These are phyloP conservation scores for Wickerhamiella shivajii DNA, from an alignment of 805 yeast genomes.

Conservation along the genomic window DNA sequence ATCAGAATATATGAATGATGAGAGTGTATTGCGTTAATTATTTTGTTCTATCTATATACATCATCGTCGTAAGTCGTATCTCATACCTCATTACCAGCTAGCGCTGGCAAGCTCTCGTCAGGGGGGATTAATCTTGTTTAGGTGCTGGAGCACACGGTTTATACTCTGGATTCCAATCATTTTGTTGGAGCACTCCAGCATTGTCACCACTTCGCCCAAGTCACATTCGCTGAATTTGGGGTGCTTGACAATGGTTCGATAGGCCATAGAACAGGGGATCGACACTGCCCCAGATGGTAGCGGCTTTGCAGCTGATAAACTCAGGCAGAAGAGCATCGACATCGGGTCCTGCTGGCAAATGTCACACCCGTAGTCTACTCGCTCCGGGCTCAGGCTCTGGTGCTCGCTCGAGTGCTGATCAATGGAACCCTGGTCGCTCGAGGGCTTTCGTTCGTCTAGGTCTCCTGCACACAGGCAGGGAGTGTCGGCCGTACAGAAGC, in stretches of 20 bases:
- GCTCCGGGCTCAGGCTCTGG: neutral
- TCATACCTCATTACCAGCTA: neutral
- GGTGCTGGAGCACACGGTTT: conserved; percentile 17
- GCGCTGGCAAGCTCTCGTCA: neutral
- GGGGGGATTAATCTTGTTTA: conserved; percentile 6
- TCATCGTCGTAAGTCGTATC: neutral
- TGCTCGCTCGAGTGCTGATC: conserved; percentile 1
- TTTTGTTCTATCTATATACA: neutral
- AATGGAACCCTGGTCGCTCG: conserved; percentile 16
- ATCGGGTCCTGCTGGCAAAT: conserved; percentile 70
- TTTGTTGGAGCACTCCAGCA: conserved; percentile 13
- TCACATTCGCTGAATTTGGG: conserved; percentile 16
- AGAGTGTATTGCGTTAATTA: neutral
- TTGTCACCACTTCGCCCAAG: conserved; percentile 15
- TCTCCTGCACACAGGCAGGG: conserved; percentile 71
- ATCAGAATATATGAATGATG: too few relatives aligned
- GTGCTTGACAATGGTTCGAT: conserved; percentile 63
- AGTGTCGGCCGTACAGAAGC: conserved; percentile 78
- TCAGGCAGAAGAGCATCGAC: conserved; percentile 68
- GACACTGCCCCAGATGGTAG: conserved; percentile 22
- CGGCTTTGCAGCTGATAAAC: conserved; percentile 14
- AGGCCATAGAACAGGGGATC: conserved; percentile 77
- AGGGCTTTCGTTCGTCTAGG: neutral
- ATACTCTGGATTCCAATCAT: conserved; percentile 20
- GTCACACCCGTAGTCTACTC: conserved; percentile 27